These are phyloP conservation scores for Clavispora santaluciae DNA, from an alignment of 805 yeast genomes.

Conservation along the genomic window DNA sequence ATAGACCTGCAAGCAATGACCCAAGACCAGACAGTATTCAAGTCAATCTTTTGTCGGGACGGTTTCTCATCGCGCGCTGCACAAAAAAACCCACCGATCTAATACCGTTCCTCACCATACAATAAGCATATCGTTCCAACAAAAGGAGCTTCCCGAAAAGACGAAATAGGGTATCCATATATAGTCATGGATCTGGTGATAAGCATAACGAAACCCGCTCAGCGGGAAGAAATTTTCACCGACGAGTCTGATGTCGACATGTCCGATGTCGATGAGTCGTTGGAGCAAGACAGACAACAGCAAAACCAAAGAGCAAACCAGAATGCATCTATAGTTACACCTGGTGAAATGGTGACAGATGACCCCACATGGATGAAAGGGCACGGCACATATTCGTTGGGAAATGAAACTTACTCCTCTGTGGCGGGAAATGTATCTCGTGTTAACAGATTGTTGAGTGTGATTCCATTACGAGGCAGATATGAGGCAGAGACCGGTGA, in stretches of 20 bases:
- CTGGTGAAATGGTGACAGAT: conserved; percentile 94
- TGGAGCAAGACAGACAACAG: conserved; percentile 9
- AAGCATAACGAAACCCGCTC: conserved; percentile 31
- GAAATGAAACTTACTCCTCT: conserved; percentile 75
- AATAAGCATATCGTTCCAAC: background rate
- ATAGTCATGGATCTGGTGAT: conserved; percentile 22
- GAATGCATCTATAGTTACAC: conserved; percentile 63
- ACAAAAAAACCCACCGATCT: conserved; percentile 1
- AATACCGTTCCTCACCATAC: background rate
- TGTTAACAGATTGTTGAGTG: conserved; percentile 83
- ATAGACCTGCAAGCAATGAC: background rate
- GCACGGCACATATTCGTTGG: conserved; percentile 86
- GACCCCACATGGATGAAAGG: conserved; percentile 99
- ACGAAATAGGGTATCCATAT: no score
- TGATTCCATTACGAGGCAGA: conserved; percentile 78
- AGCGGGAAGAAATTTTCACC: conserved; percentile 6
- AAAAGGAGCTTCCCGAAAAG: no score
- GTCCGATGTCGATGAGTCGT: conserved; percentile 32
- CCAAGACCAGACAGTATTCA: no score
- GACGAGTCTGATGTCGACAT: conserved; percentile 39
- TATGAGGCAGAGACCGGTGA: conserved; percentile 96
- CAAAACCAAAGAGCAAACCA: conserved; percentile 9
- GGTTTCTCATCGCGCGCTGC: conserved; percentile 11
- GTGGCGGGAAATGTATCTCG: conserved; percentile 88
- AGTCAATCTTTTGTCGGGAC: background rate